Evolutionary conservation across 2,329 filamentous ascomycete genomes (phyloP).

Genomic region (Fusarium robinianum): DNA sequence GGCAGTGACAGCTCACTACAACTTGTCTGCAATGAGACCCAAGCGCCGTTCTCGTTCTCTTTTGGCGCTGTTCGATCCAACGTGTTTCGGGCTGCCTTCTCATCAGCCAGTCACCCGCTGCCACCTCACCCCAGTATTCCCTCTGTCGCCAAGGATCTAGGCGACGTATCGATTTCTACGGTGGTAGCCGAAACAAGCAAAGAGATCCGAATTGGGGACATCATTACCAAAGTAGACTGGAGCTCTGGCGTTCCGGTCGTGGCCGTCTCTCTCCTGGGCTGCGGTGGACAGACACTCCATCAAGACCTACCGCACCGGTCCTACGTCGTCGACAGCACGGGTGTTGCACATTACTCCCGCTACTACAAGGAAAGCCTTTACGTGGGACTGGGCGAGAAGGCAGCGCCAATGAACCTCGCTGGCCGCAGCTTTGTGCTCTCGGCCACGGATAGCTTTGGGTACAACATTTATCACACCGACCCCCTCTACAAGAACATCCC

Average conservation of each 20-base stretch:
- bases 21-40: slow-evolving; percentile 31
- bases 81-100: slow-evolving; percentile 70
- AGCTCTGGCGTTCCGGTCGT: slow-evolving; percentile 57
- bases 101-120: slow-evolving; percentile 62
- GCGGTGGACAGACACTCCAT: slow-evolving; percentile 58
- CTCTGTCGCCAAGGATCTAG: slow-evolving; percentile 45
- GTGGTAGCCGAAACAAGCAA: slow-evolving; percentile 43
- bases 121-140: slow-evolving; percentile 67
- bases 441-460: slow-evolving; percentile 74
- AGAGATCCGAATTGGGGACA: slow-evolving; percentile 51
- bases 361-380: slow-evolving; percentile 68
- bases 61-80: slow-evolving; percentile 66
- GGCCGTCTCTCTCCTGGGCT: slow-evolving; percentile 54
- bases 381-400: slow-evolving; percentile 73
- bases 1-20: slow-evolving; percentile 22
- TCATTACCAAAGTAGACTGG: slow-evolving; percentile 64
- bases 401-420: slow-evolving; percentile 72
- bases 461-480: slow-evolving; percentile 71
- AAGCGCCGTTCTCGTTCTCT: slow-evolving; percentile 57
- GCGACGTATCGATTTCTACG: slow-evolving; percentile 37
- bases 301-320: slow-evolving; percentile 67
- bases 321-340: slow-evolving; percentile 64
- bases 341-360: slow-evolving; percentile 66
- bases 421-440: slow-evolving; percentile 68
- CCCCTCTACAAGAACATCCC: slow-evolving; percentile 79